These are phyloP conservation scores for Lasiodiplodia hormozganensis DNA, from an alignment of 2,329 filamentous ascomycete species.

Conservation along the genomic window DNA sequence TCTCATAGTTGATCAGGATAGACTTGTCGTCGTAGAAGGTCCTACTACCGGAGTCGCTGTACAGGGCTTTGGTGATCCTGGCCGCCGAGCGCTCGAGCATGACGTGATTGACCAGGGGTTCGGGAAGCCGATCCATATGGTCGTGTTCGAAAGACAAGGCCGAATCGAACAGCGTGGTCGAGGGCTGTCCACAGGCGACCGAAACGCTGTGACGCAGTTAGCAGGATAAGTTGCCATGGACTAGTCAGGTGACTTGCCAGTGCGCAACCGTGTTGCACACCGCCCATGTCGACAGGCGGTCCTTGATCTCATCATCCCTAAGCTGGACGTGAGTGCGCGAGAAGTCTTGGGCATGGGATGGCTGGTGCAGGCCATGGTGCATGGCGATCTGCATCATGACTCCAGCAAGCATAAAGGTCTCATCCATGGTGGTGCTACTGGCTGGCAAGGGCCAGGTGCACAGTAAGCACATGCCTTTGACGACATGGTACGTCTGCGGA, in stretches of 20 bases:
- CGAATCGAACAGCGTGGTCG: constrained; percentile 79
- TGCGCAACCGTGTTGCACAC: constrained; percentile 86
- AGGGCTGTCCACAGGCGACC: constrained; percentile 84
- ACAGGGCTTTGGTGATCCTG: constrained; percentile 29
- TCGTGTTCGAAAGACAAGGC: constrained; percentile 60
- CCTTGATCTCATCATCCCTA: constrained; percentile 78
- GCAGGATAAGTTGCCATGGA: constrained; percentile 28
- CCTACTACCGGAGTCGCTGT: constrained; percentile 30
- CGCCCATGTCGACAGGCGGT: constrained; percentile 81
- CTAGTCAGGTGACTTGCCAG: constrained; percentile 52
- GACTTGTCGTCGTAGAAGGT: constrained; percentile 30
- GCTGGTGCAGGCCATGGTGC: constrained; percentile 80
- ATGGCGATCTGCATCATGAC: constrained; percentile 89
- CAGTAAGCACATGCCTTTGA: constrained; percentile 79
- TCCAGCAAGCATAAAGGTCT: constrained; percentile 80
- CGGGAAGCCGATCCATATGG: constrained; percentile 40
- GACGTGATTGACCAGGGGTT: constrained; percentile 27
- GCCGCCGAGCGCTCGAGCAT: constrained; percentile 30
- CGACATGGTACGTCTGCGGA: constrained; percentile 78
- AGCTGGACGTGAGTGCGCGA: constrained; percentile 76
- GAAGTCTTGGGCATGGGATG: constrained; percentile 83
- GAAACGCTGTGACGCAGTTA: constrained; percentile 62
- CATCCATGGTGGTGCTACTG: constrained; percentile 80
- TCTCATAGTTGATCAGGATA: constrained; percentile 30
- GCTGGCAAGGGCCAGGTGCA: constrained; percentile 85